Percentiles rank a stretch among this genome's conserved stretches.
Conservation (phyloP, 495 filamentous ascomycete species). For the Talaromyces borbonicus region DNA sequence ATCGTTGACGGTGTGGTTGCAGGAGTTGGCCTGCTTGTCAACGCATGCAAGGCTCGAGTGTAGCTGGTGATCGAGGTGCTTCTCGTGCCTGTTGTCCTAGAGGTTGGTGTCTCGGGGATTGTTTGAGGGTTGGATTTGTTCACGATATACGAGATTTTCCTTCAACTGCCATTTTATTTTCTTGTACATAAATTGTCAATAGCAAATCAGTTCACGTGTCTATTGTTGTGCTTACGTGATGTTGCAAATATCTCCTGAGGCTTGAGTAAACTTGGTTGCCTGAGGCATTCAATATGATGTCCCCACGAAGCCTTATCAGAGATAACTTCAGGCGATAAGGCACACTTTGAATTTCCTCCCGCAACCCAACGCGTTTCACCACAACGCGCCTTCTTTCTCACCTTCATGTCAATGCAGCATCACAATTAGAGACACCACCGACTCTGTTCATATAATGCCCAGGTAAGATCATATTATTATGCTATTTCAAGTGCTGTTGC, state of each 20-base stretch:
- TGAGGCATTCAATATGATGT: no score
- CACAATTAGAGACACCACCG: no score
- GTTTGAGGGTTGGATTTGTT: not conserved
- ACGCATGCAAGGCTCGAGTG: conserved; percentile 32
- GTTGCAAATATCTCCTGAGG: no score
- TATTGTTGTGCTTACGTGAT: no score
- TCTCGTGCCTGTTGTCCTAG: not conserved
- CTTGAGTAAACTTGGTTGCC: no score
- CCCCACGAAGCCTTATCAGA: no score
- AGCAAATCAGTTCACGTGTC: no score
- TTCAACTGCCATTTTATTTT: no score
- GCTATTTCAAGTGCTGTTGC: not conserved
- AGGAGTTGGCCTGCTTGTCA: conserved; percentile 57
- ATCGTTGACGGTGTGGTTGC: conserved; percentile 82
- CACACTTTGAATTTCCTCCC: not conserved
- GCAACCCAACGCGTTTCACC: conserved; percentile 5
- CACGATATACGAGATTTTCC: no score
- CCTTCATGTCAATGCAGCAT: not conserved
- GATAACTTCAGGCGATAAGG: not conserved
- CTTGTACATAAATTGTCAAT: not conserved
- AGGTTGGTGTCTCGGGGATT: not conserved
- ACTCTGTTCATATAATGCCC: conserved; percentile 37
- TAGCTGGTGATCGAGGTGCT: conserved; percentile 13
- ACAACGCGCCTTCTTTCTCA: not conserved
- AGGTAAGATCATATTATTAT: conserved; percentile 20